A percentile compares a stretch with the other conserved stretches of the same genome.
Evolutionary conservation across 1,284 basidiomycete genomes (phyloP).

Genomic region (Cryptococcus sp.): DNA sequence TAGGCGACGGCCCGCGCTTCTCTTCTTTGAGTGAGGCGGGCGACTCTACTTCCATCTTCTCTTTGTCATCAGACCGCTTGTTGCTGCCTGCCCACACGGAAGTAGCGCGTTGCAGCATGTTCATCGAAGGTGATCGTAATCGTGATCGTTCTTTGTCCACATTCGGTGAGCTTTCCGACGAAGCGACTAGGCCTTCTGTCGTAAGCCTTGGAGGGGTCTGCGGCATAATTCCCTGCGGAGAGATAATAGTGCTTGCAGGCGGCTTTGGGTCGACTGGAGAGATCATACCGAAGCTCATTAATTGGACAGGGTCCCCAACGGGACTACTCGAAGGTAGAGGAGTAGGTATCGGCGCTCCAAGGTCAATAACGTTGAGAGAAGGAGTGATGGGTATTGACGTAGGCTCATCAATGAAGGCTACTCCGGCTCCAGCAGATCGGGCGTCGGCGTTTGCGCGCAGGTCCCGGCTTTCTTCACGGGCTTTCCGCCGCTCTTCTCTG

Average conservation of each 20-base stretch:
- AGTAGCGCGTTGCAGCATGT: slow-evolving; percentile 89
- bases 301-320: slow-evolving; percentile 1
- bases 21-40: slow-evolving; percentile 11
- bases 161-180: slow-evolving; percentile 10
- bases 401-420: slow-evolving; percentile 13
- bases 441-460: background rate
- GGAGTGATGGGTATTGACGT: slow-evolving; percentile 13
- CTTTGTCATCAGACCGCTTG: slow-evolving; percentile 23
- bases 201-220: slow-evolving; percentile 15
- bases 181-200: background rate
- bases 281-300: background rate
- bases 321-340: slow-evolving; percentile 1
- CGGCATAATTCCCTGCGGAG: slow-evolving; percentile 2
- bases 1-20: slow-evolving; percentile 34
- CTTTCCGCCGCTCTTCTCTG: slow-evolving; percentile 34
- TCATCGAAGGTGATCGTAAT: slow-evolving; percentile 76
- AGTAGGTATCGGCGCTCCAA: slow-evolving; percentile 21
- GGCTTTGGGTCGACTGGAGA: background rate
- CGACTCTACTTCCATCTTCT: slow-evolving; percentile 9
- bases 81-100: slow-evolving; percentile 64
- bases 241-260: slow-evolving; percentile 4
- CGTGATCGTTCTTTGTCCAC: slow-evolving; percentile 30
- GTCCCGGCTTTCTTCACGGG: slow-evolving; percentile 21
- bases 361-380: slow-evolving; percentile 19
- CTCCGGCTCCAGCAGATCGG: background rate